phyloP scores from a whole-genome alignment of 805 yeast genomes.

The Clavispora carvajalis region DNA sequence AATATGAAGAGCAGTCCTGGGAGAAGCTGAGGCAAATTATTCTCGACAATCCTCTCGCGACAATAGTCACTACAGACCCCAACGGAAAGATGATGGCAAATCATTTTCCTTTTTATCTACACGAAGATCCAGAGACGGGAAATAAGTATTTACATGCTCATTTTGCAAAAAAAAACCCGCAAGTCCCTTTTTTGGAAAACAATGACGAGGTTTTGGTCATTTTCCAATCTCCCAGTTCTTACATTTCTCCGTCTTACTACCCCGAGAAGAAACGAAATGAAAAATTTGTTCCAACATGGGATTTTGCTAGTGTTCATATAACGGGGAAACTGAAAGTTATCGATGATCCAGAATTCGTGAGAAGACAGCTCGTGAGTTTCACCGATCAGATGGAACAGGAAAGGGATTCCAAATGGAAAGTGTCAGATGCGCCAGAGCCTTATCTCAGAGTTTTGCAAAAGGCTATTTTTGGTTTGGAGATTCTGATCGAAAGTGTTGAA shows the following conservation, averaged over 20 bases:
- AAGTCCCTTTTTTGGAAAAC: constrained; percentile 35
- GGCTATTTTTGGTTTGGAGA: constrained; percentile 52
- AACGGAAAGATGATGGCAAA: constrained; percentile 44
- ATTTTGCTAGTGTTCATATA: constrained; percentile 52
- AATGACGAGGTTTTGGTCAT: constrained; percentile 42
- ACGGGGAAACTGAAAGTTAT: constrained; percentile 45
- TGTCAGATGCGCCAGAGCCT: constrained; percentile 51
- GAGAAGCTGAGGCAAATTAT: constrained; percentile 39
- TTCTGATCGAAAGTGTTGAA: constrained; percentile 42
- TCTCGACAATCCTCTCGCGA: constrained; percentile 46
- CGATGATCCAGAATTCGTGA: constrained; percentile 43
- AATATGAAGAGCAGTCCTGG: constrained; percentile 29
- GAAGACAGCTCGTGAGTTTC: constrained; percentile 38
- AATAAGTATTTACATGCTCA: constrained; percentile 47
- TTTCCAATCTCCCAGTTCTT: constrained; percentile 48
- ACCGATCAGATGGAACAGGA: constrained; percentile 44
- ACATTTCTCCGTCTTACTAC: constrained; percentile 58
- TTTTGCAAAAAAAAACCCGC: constrained; percentile 49
- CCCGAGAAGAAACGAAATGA: constrained; percentile 51
- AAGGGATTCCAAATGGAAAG: constrained; percentile 45
- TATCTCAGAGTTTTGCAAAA: constrained; percentile 41
- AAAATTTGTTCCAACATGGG: constrained; percentile 70
- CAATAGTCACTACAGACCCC: constrained; percentile 38
- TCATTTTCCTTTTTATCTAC: constrained; percentile 51
- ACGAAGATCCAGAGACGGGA: constrained; percentile 30